Evolutionary conservation across 2,329 filamentous ascomycete genomes (phyloP).

Genomic region (Ustulina deusta): DNA sequence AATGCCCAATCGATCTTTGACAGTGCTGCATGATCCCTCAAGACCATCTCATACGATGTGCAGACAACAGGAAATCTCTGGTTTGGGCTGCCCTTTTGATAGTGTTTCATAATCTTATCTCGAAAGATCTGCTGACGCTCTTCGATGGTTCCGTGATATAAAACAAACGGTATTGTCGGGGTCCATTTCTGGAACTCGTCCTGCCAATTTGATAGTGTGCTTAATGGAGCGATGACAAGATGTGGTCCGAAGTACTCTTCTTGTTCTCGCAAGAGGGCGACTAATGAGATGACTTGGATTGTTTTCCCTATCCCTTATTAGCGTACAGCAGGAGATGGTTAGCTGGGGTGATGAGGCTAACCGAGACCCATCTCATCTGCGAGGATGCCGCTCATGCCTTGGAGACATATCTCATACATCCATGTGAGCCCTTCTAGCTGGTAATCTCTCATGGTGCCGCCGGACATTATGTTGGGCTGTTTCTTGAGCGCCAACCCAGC

Average conservation of each 20-base stretch:
- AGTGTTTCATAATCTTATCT: slow-evolving; percentile 76
- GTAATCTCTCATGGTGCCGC: slow-evolving; percentile 92
- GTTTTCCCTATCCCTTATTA: slow-evolving; percentile 75
- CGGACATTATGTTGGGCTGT: slow-evolving; percentile 86
- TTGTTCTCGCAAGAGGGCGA: slow-evolving; percentile 88
- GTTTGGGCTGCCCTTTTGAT: slow-evolving; percentile 69
- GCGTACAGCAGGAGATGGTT: not conserved
- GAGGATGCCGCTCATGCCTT: slow-evolving; percentile 90
- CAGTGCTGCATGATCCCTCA: slow-evolving; percentile 86
- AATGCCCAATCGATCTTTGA: slow-evolving; percentile 94
- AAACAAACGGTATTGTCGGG: slow-evolving; percentile 84
- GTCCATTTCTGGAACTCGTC: slow-evolving; percentile 94
- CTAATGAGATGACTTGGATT: slow-evolving; percentile 87
- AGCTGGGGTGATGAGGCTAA: slow-evolving; percentile 50
- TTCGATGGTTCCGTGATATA: slow-evolving; percentile 88
- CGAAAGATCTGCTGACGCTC: slow-evolving; percentile 81
- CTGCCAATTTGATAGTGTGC: slow-evolving; percentile 95
- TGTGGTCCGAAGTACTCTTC: slow-evolving; percentile 88
- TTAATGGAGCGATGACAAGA: slow-evolving; percentile 88
- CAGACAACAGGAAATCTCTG: slow-evolving; percentile 89
- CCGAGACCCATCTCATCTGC: slow-evolving; percentile 94
- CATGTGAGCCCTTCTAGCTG: slow-evolving; percentile 95
- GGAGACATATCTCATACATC: slow-evolving; percentile 85
- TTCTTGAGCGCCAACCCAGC: slow-evolving; percentile 81
- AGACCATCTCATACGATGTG: slow-evolving; percentile 95